Evolutionary conservation across 805 yeast genomes (phyloP).

Genomic region (Yarrowia sp.): DNA sequence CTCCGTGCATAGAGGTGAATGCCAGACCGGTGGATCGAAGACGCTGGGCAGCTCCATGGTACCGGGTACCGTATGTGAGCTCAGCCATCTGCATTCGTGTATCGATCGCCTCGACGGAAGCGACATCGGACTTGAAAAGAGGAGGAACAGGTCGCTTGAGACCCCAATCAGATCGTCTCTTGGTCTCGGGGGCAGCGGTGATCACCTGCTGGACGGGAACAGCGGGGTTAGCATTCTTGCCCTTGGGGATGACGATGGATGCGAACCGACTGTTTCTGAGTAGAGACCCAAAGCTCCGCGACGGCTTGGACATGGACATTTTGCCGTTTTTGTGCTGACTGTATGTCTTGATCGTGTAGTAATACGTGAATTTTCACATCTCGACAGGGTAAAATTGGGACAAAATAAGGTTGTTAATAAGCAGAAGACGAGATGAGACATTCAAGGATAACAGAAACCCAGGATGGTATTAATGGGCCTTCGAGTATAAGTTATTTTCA

Average conservation of each 20-base stretch:
- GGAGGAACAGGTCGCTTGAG: conserved; percentile 38
- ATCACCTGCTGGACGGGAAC: conserved; percentile 37
- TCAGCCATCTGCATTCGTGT: conserved; percentile 37
- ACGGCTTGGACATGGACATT: conserved; percentile 37
- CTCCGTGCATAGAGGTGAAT: conserved; percentile 19
- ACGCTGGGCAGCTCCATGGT: conserved; percentile 33
- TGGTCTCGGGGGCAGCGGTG: conserved; percentile 35
- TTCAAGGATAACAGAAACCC: no score
- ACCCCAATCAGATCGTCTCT: conserved; percentile 36
- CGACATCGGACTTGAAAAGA: conserved; percentile 34
- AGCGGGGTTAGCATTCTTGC: conserved; percentile 22
- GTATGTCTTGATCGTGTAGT: conserved; percentile 15
- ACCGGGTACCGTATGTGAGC: conserved; percentile 34
- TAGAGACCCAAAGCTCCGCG: conserved; percentile 36
- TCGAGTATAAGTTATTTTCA: no score
- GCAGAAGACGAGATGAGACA: not conserved
- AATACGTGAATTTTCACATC: conserved; percentile 22
- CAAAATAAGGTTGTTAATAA: not conserved
- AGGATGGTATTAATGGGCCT: no score
- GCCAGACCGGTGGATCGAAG: conserved; percentile 34
- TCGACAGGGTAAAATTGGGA: conserved; percentile 19
- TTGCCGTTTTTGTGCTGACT: conserved; percentile 28
- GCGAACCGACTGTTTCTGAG: conserved; percentile 29
- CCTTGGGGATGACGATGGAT: conserved; percentile 34
- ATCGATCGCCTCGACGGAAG: conserved; percentile 34